phyloP scores from a whole-genome alignment of 352 stramenopile species.

The Pythium volutum region DNA sequence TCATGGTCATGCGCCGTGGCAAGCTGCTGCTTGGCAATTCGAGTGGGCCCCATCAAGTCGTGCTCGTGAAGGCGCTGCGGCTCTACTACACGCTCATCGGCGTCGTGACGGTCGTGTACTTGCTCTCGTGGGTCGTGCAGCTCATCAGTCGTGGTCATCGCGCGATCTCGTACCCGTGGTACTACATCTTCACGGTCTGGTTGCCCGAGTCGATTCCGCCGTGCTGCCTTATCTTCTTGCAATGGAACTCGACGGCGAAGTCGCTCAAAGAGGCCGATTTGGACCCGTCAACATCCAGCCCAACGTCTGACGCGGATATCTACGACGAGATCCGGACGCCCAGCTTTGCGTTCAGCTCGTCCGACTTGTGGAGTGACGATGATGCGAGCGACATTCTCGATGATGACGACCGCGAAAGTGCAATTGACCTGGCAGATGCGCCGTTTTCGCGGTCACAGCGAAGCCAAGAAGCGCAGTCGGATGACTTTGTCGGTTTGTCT shows the following conservation, averaged over 20 bases:
- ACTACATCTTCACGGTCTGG: conserved; percentile 88
- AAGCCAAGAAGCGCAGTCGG: conserved; percentile 4
- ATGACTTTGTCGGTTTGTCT: conserved; percentile 76
- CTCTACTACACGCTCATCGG: conserved; percentile 86
- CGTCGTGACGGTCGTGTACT: conserved; percentile 80
- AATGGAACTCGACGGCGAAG: conserved; percentile 86
- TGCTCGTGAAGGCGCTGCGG: conserved; percentile 80
- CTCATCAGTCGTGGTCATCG: conserved; percentile 58
- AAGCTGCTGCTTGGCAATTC: conserved; percentile 72
- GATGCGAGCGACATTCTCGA: conserved; percentile 36
- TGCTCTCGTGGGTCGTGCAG: conserved; percentile 83
- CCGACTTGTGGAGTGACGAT: conserved; percentile 57
- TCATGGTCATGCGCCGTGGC: conserved; percentile 85
- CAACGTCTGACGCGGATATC: conserved; percentile 46
- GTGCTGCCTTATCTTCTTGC: conserved; percentile 84
- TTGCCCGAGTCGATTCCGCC: conserved; percentile 81
- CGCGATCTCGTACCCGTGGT: conserved; percentile 83
- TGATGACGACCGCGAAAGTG: conserved; percentile 37
- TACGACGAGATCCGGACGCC: conserved; percentile 79
- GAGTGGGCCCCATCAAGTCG: conserved; percentile 65
- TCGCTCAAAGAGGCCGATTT: conserved; percentile 67
- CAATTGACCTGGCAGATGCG: conserved; percentile 22
- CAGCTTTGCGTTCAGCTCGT: conserved; percentile 71
- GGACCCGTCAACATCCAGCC: conserved; percentile 37
- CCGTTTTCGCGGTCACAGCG: conserved; percentile 10